Conservation (phyloP, 2,329 filamentous ascomycete genomes). For the Aspergillus sp. region DNA sequence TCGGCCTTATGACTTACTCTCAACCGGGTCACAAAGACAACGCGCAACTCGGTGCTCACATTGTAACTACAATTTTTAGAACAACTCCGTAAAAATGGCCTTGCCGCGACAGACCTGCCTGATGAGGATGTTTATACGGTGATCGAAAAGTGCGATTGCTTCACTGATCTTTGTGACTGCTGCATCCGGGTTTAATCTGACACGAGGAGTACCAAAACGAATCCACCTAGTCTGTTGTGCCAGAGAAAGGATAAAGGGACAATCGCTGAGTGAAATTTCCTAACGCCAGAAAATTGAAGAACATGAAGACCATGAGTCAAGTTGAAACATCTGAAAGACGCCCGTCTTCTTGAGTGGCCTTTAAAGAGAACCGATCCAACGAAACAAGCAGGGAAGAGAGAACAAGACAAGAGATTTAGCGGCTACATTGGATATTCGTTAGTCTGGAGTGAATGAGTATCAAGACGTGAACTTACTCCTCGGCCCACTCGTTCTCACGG, state of each 20-base stretch:
- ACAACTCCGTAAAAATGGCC: no score
- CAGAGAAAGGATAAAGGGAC: constrained; percentile 4
- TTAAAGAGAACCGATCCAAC: background rate
- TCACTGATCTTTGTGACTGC: no score
- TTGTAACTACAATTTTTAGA: no score
- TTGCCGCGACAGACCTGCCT: no score
- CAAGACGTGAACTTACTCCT: constrained; percentile 56
- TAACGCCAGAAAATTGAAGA: constrained; percentile 20
- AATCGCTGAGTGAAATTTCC: constrained; percentile 14
- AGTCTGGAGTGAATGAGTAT: background rate
- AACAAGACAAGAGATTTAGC: background rate
- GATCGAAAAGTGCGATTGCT: no score
- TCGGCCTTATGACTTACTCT: no score
- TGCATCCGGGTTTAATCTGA: no score
- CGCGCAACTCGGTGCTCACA: no score
- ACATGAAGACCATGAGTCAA: background rate
- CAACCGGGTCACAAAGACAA: no score
- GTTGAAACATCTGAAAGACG: constrained; percentile 2
- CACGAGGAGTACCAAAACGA: no score
- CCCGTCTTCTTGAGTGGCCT: background rate
- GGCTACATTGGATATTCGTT: background rate
- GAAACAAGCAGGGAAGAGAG: background rate
- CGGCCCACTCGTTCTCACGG: constrained; percentile 86
- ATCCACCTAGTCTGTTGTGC: background rate
- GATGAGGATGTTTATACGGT: no score